These are phyloP conservation scores for Candida railenensis DNA, from an alignment of 805 yeast species.

Conservation along the genomic window DNA sequence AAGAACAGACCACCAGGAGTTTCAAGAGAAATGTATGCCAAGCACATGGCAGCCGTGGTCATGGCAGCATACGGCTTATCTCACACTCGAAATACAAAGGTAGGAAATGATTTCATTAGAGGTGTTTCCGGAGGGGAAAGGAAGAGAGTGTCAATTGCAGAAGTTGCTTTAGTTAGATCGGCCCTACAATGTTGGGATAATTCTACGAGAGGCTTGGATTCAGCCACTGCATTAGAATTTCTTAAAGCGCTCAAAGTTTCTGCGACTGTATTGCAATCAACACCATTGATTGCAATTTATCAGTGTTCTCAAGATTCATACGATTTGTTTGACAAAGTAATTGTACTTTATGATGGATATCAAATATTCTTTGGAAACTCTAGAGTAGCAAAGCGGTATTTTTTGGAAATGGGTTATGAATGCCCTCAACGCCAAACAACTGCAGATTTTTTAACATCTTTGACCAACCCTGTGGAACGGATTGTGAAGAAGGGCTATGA, in stretches of 20 bases:
- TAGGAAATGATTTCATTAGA: conserved; percentile 65
- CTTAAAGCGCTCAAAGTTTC: conserved; percentile 58
- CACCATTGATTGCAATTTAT: conserved; percentile 66
- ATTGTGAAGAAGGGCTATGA: conserved; percentile 36
- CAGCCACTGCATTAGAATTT: conserved; percentile 71
- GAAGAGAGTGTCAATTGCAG: conserved; percentile 69
- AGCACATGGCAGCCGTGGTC: conserved; percentile 51
- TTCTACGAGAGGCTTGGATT: conserved; percentile 69
- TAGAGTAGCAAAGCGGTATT: conserved; percentile 43
- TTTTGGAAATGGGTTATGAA: conserved; percentile 38
- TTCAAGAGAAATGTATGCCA: conserved; percentile 49
- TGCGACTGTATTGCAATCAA: conserved; percentile 52
- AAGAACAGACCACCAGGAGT: conserved; percentile 56
- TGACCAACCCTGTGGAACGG: conserved; percentile 28
- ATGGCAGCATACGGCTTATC: conserved; percentile 57
- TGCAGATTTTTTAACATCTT: conserved; percentile 32
- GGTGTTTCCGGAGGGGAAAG: conserved; percentile 76
- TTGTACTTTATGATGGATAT: conserved; percentile 58
- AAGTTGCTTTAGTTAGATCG: conserved; percentile 54
- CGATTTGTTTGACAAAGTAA: conserved; percentile 57
- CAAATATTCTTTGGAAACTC: conserved; percentile 63
- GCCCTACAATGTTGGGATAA: conserved; percentile 64
- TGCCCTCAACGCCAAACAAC: conserved; percentile 41
- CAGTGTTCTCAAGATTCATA: conserved; percentile 68
- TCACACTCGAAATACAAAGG: conserved; percentile 61